Conservation (phyloP, 768 basidiomycete genomes). For the Chlorophyllum brunneum region DNA sequence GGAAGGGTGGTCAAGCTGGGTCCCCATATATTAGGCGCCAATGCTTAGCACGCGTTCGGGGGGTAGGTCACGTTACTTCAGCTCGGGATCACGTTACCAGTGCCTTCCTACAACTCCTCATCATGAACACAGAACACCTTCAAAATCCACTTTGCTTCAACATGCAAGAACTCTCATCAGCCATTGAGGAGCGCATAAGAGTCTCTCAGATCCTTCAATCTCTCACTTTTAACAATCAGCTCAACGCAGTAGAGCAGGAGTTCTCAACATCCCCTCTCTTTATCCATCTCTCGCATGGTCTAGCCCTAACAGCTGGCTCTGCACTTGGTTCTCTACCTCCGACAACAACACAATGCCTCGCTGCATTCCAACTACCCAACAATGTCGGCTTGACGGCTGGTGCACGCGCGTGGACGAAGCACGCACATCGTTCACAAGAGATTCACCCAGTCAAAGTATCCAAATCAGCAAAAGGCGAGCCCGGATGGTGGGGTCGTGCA, state of each 20-base stretch:
- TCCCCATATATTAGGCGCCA: conserved; percentile 15
- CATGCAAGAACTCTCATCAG: conserved; percentile 41
- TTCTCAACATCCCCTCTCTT: conserved; percentile 29
- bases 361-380: conserved; percentile 48
- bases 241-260: not conserved
- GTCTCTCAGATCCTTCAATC: conserved; percentile 20
- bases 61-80: conserved; percentile 11
- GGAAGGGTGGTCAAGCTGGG: conserved; percentile 16
- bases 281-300: conserved; percentile 43
- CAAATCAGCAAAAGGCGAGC: conserved; percentile 18
- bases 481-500: conserved; percentile 59
- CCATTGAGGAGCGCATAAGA: conserved; percentile 31
- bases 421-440: conserved; percentile 49
- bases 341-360: conserved; percentile 41
- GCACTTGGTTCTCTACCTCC: conserved; percentile 51
- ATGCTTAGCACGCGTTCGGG: conserved; percentile 14
- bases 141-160: conserved; percentile 35
- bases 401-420: conserved; percentile 65
- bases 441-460: conserved; percentile 3
- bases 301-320: conserved; percentile 59
- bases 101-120: not conserved
- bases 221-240: not conserved
- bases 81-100: not conserved
- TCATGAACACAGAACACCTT: too few species aligned
- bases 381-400: conserved; percentile 50